Percentiles rank a stretch among this genome's conserved stretches.
These are phyloP conservation scores for Turnera subulata DNA, from an alignment of 345 rosid species.

Conservation along the genomic window DNA sequence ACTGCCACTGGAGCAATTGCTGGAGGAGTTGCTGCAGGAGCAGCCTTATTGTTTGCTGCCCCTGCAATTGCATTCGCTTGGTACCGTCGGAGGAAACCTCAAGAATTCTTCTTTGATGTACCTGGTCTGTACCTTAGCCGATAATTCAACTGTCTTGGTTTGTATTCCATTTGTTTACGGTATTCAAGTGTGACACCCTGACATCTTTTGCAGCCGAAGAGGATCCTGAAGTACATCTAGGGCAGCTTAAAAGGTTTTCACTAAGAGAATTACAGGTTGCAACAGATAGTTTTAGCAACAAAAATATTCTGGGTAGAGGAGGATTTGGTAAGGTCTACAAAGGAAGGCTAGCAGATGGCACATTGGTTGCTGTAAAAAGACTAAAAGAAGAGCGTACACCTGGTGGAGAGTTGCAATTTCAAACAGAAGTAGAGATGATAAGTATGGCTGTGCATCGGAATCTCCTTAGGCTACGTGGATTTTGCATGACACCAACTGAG, in stretches of 20 bases:
- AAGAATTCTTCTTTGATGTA: slow-evolving; percentile 28
- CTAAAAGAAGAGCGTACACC: slow-evolving; percentile 36
- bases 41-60: slow-evolving; percentile 33
- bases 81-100: slow-evolving; percentile 26
- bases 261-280: slow-evolving; percentile 31
- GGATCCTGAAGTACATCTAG: slow-evolving; percentile 30
- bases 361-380: slow-evolving; percentile 36
- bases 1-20: slow-evolving; percentile 30
- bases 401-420: slow-evolving; percentile 35
- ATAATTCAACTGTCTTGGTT: too few species aligned
- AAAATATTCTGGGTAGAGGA: slow-evolving; percentile 33
- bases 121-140: slow-evolving; percentile 27
- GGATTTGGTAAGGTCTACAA: slow-evolving; percentile 36
- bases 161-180: too few species aligned
- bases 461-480: slow-evolving; percentile 32
- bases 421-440: slow-evolving; percentile 34
- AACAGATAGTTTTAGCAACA: slow-evolving; percentile 33
- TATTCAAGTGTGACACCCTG: too few species aligned
- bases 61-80: slow-evolving; percentile 29
- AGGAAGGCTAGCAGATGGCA: slow-evolving; percentile 33
- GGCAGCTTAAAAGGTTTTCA: slow-evolving; percentile 34
- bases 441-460: slow-evolving; percentile 39
- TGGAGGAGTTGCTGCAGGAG: slow-evolving; percentile 38
- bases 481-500: slow-evolving; percentile 36
- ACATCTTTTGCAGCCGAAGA: slow-evolving; percentile 21